Evolutionary conservation across 176 grass and related monocot species (phyloP), one percentile per base, ranked within the genome.

Genomic region (Aegilops umbellulata): DNA sequence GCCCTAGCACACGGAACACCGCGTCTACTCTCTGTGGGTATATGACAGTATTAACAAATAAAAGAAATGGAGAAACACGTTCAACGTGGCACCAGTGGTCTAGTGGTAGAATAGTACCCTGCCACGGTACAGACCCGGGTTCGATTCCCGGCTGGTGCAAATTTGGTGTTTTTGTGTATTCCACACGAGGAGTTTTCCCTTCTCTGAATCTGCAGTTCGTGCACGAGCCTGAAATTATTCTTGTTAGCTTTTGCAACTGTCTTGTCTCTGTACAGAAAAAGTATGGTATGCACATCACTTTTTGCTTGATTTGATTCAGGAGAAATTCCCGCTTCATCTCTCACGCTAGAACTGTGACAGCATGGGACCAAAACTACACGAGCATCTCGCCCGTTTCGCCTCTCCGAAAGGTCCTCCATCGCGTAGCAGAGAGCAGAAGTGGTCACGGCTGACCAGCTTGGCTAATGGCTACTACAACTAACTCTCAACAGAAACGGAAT

Each of bases 51-150:
- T n/a, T n/a, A n/a, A n/a, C n/a, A n/a, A n/a, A n/a, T n/a, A n/a
- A n/a, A n/a, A n/a, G n/a, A n/a, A n/a, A n/a, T n/a, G n/a, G n/a
- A n/a, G n/a, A n/a, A n/a, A n/a, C n/a, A n/a, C n/a, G n/a, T n/a
- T n/a, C n/a, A n/a, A n/a, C n/a, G n/a, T n/a, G n/a, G 49, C 70
- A 74, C 70, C 39, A 74, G 70, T 74, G 70, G 85, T 95, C 88
- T 86, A 90, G 87, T 92, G 94, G 92, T 94, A 87, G 86, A 92
- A 92, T 90, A 89, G 87, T 90, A 94, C 90, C 90, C 88, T 95
- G 93, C 88, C 93, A 95, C 80, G 86, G 86, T 95, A 88, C 76
- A 94, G 88, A 91, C 88, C 86, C 88, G 80, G 83, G 35, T 90
- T 87, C 85, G 89, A 84, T 90, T 90, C 84, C 83, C 73, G 88